phyloP scores from a whole-genome alignment of 1,139 yeast species.

The Yamadazyma atmosphaerica region DNA sequence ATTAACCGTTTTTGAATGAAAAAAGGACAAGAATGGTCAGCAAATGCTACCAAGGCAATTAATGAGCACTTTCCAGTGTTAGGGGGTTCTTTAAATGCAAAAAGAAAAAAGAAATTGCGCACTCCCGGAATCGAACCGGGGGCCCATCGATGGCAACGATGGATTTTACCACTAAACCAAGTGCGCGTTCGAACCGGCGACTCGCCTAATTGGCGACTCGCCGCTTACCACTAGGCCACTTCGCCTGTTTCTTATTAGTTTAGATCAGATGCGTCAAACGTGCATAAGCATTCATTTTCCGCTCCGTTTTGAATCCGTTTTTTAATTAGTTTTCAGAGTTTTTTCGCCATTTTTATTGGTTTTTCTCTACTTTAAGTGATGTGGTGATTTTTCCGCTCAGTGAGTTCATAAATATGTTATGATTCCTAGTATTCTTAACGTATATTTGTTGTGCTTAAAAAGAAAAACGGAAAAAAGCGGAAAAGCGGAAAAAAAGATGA shows the following conservation, averaged over 20 bases:
- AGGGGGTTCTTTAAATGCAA: not conserved
- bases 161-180: conserved; percentile 4
- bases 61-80: no score
- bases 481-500: no score
- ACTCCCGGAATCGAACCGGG: conserved; percentile 5
- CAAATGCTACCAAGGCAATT: no score
- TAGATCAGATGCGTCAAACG: no score
- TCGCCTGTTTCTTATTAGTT: conserved; percentile 18
- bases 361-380: not conserved
- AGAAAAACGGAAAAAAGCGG: not conserved
- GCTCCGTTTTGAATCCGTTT: not conserved
- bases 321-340: not conserved
- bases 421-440: not conserved
- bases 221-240: conserved; percentile 51
- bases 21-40: no score
- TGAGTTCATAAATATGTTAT: not conserved
- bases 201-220: no score
- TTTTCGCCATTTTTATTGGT: not conserved
- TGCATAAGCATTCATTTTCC: no score
- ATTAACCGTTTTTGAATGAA: not conserved
- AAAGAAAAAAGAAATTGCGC: not conserved
- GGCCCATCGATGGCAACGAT: conserved; percentile 4
- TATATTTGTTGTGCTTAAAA: not conserved
- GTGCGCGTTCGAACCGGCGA: conserved; percentile 2
- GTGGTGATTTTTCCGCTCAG: not conserved